phyloP scores from a whole-genome alignment of 306 rosid genomes.

The Hippophae tibetana region DNA sequence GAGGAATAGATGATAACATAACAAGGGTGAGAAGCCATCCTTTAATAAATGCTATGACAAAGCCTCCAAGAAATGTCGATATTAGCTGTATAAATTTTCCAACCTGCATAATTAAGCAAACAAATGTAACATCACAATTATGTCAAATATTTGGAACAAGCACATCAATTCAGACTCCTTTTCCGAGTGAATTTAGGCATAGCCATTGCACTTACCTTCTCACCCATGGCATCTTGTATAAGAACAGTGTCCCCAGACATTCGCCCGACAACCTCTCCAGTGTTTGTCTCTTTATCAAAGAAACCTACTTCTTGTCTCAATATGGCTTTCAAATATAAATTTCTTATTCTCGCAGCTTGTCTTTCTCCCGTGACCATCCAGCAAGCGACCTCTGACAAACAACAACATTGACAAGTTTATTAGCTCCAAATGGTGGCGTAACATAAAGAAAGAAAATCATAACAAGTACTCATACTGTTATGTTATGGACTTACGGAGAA shows the following conservation, averaged over 20 bases:
- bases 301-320: conserved; percentile 23
- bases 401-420: not conserved
- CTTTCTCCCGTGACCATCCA: conserved; percentile 29
- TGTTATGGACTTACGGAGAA: not conserved
- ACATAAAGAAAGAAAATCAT: not conserved
- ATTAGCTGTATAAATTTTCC: conserved; percentile 21
- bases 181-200: not conserved
- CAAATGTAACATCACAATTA: not conserved
- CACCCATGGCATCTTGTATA: conserved; percentile 28
- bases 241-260: conserved; percentile 30
- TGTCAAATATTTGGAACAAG: not conserved
- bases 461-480: not conserved
- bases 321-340: conserved; percentile 18
- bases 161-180: too few species aligned
- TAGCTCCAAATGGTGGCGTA: not conserved
- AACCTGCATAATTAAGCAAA: conserved; percentile 11
- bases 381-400: conserved; percentile 22
- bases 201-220: conserved; percentile 12
- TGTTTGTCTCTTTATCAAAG: conserved; percentile 22
- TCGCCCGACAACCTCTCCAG: conserved; percentile 22
- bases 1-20: conserved; percentile 14
- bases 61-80: conserved; percentile 20
- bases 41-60: conserved; percentile 15
- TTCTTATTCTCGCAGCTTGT: conserved; percentile 22
- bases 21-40: conserved; percentile 25